These are phyloP conservation scores for Suillus weaverae DNA, from an alignment of 768 basidiomycete species.

Conservation along the genomic window DNA sequence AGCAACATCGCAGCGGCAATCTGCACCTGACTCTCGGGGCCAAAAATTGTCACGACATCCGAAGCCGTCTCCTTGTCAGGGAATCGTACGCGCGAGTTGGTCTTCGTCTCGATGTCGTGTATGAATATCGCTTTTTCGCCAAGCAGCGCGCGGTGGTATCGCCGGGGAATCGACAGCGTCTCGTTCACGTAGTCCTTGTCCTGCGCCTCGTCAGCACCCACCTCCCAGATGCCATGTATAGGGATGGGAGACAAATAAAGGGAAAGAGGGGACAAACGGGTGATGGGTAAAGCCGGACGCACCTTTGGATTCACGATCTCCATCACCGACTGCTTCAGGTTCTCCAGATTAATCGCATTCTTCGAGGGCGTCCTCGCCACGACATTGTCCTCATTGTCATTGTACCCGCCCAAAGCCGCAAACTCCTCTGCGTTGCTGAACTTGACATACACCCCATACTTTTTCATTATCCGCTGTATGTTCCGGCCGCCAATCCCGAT, in stretches of 20 bases:
- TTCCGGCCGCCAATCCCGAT: conserved; percentile 98
- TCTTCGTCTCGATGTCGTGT: conserved; percentile 95
- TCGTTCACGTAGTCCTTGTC: conserved; percentile 97
- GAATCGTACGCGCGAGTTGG: conserved; percentile 89
- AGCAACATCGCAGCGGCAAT: conserved; percentile 96
- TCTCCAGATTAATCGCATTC: conserved; percentile 93
- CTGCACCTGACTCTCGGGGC: conserved; percentile 95
- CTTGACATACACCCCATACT: conserved; percentile 99
- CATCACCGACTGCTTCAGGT: conserved; percentile 95
- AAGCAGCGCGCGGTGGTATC: conserved; percentile 91
- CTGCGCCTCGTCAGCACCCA: conserved; percentile 39
- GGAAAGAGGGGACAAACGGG: conserved; percentile 4
- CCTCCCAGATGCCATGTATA: background rate
- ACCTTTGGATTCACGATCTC: conserved; percentile 97
- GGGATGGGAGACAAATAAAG: background rate
- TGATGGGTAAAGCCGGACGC: conserved; percentile 16
- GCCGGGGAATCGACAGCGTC: conserved; percentile 88
- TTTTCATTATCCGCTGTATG: conserved; percentile 99
- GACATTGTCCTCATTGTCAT: conserved; percentile 98
- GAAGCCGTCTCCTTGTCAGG: conserved; percentile 94
- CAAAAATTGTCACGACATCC: conserved; percentile 94
- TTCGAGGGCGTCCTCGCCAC: conserved; percentile 98
- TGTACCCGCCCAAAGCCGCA: conserved; percentile 89
- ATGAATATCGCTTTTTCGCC: conserved; percentile 98
- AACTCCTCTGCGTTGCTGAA: conserved; percentile 98